Percentiles rank a stretch among this genome's conserved stretches.
These are phyloP conservation scores for Climacium dendroides DNA, from an alignment of 225 moss, liverwort and hornwort genomes.

Conservation along the genomic window DNA sequence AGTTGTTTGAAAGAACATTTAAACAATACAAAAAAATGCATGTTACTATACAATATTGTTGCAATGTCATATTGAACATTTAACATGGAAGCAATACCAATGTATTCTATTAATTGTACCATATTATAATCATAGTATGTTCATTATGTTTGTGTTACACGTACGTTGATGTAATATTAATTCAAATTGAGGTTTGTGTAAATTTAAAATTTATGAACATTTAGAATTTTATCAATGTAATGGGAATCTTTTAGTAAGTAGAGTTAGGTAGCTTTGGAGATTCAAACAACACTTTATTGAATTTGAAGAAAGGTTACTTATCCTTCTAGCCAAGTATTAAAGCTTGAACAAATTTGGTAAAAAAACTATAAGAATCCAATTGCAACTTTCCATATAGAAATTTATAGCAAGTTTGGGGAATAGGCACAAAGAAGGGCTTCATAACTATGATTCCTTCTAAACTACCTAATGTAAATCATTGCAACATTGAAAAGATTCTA, in stretches of 20 bases:
- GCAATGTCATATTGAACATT: no score
- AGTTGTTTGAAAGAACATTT: no score
- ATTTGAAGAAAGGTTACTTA: neutral
- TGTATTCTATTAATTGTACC: no score
- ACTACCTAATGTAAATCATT: neutral
- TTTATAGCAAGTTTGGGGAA: neutral
- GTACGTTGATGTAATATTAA: no score
- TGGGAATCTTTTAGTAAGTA: neutral
- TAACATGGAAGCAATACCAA: no score
- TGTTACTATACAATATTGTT: no score
- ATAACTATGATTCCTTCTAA: neutral
- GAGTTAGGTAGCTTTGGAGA: neutral
- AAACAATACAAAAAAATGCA: no score
- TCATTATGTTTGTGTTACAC: no score
- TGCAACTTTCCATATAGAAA: neutral
- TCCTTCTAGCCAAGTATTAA: neutral
- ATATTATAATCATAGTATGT: no score
- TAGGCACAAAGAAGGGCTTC: fast-evolving
- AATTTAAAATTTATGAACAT: no score
- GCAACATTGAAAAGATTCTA: neutral
- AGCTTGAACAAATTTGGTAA: neutral
- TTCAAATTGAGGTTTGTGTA: no score
- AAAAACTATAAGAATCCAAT: fast-evolving
- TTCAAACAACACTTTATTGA: neutral
- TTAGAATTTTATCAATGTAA: neutral